phyloP scores from a whole-genome alignment of 805 yeast species.

The Pichia heedii region DNA sequence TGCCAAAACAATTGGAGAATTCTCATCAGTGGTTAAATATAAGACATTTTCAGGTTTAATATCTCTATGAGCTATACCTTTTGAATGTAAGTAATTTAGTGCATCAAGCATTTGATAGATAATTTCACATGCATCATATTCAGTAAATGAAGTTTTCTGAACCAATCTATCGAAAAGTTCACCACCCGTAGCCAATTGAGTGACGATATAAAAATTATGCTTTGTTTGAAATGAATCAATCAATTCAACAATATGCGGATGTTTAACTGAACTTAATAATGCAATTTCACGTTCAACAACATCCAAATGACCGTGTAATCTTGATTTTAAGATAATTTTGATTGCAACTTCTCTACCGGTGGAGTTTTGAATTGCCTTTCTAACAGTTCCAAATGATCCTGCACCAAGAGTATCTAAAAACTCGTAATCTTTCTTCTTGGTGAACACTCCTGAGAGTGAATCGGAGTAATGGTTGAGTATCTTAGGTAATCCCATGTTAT shows the following conservation, averaged over 20 bases:
- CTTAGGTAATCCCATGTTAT: not conserved
- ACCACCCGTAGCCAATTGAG: conserved; percentile 94
- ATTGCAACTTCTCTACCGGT: conserved; percentile 72
- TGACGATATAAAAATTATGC: conserved; percentile 87
- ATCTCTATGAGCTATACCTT: conserved; percentile 85
- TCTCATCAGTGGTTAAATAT: conserved; percentile 50
- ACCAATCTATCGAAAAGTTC: conserved; percentile 86
- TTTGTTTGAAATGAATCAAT: conserved; percentile 89
- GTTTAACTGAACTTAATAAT: conserved; percentile 57
- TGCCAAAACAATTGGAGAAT: conserved; percentile 75
- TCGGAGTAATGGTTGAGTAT: not conserved
- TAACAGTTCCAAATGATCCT: conserved; percentile 89
- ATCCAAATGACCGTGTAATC: conserved; percentile 55
- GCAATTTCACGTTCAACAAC: conserved; percentile 72
- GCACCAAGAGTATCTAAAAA: conserved; percentile 88
- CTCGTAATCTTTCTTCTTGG: conserved; percentile 56
- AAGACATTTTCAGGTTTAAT: conserved; percentile 90
- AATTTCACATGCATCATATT: conserved; percentile 73
- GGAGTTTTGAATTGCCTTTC: conserved; percentile 47
- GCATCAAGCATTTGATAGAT: conserved; percentile 72
- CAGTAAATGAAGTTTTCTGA: conserved; percentile 76
- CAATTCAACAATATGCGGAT: conserved; percentile 84
- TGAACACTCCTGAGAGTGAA: not conserved
- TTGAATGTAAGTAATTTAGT: conserved; percentile 63
- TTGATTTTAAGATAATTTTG: conserved; percentile 80